Percentiles rank a stretch among this genome's conserved stretches.
Conservation (phyloP, 2,329 filamentous ascomycete genomes). For the Beauveria asiatica region DNA sequence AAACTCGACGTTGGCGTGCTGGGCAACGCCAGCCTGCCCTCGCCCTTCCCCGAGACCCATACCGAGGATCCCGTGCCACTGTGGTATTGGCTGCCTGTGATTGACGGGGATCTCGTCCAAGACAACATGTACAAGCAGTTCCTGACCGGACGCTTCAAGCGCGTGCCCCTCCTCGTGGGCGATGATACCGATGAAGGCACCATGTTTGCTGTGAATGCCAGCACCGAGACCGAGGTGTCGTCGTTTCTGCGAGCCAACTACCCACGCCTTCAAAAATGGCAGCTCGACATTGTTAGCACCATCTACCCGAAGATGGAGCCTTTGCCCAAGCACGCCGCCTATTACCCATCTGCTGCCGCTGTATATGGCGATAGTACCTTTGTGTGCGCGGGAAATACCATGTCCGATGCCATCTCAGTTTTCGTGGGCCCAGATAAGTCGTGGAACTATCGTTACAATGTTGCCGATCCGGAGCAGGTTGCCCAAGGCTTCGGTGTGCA, state of each 20-base stretch:
- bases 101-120: constrained; percentile 37
- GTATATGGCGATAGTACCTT: constrained; percentile 40
- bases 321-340: constrained; percentile 31
- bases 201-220: constrained; percentile 33
- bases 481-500: constrained; percentile 36
- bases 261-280: constrained; percentile 29
- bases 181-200: constrained; percentile 31
- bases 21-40: constrained; percentile 29
- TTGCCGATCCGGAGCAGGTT: constrained; percentile 29
- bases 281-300: constrained; percentile 27
- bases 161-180: constrained; percentile 34
- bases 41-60: constrained; percentile 26
- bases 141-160: constrained; percentile 29
- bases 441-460: constrained; percentile 44
- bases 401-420: constrained; percentile 17
- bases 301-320: constrained; percentile 30
- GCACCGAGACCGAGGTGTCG: constrained; percentile 24
- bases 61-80: constrained; percentile 28
- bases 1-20: constrained; percentile 24
- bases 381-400: constrained; percentile 32
- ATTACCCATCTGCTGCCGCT: constrained; percentile 33
- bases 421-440: constrained; percentile 15
- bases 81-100: constrained; percentile 44
- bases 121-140: constrained; percentile 35
- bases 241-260: constrained; percentile 40